These are phyloP conservation scores for Fraxinus quadrangulata DNA, from an alignment of 257 asterid species.

Conservation along the genomic window DNA sequence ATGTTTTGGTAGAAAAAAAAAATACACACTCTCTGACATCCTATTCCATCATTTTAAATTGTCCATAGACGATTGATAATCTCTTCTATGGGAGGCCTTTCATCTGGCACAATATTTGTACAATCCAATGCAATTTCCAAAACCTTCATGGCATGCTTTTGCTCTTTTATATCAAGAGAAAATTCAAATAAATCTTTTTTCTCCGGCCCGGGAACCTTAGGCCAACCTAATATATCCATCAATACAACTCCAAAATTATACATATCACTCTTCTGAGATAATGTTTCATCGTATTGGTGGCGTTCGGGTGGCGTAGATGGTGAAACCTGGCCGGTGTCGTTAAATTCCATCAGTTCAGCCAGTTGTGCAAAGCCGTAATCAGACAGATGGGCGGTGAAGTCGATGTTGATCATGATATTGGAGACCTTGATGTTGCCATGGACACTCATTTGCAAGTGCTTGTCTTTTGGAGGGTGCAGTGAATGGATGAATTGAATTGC, in stretches of 20 bases:
- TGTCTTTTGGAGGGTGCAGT: constrained; percentile 38
- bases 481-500: constrained; percentile 56
- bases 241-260: constrained; percentile 54
- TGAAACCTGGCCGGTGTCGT: constrained; percentile 32
- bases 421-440: constrained; percentile 66
- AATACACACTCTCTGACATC: not conserved
- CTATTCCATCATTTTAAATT: not conserved
- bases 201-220: not conserved
- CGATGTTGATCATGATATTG: constrained; percentile 49
- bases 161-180: constrained; percentile 27
- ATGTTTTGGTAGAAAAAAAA: no score
- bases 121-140: constrained; percentile 40
- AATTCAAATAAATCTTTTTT: constrained; percentile 29
- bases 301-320: not conserved
- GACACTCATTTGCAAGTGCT: constrained; percentile 40
- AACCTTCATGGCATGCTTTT: constrained; percentile 33
- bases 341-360: constrained; percentile 38
- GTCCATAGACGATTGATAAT: constrained; percentile 27
- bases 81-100: constrained; percentile 43
- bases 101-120: constrained; percentile 31
- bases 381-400: constrained; percentile 48
- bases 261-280: constrained; percentile 42
- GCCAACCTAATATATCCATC: constrained; percentile 46
- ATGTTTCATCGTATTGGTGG: constrained; percentile 10
- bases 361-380: constrained; percentile 55